Percentiles rank a stretch among this genome's conserved stretches.
Evolutionary conservation across 805 yeast genomes (phyloP).

Genomic region (Kuraishia piskuri): DNA sequence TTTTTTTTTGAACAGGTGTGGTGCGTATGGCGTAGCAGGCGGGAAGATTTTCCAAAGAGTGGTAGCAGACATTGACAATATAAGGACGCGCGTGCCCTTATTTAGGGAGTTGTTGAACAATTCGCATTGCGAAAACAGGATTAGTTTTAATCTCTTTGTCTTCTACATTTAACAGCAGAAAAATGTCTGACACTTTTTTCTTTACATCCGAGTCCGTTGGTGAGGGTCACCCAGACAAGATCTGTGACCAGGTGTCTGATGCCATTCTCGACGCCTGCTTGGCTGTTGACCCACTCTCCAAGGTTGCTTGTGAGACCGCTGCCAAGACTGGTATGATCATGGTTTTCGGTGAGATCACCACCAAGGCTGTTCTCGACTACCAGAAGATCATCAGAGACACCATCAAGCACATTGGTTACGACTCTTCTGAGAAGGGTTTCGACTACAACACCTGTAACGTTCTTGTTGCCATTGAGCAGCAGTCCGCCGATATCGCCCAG

Average conservation of each 20-base stretch:
- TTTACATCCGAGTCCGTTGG: conserved; percentile 87
- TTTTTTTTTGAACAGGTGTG: neutral
- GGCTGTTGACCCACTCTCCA: conserved; percentile 90
- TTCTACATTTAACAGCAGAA: neutral
- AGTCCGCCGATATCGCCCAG: conserved; percentile 98
- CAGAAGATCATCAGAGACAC: conserved; percentile 98
- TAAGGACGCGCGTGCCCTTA: neutral
- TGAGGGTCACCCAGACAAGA: conserved; percentile 93
- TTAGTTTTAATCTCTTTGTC: neutral
- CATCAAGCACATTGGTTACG: conserved; percentile 97
- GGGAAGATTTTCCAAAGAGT: neutral
- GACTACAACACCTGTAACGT: conserved; percentile 99
- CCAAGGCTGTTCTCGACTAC: conserved; percentile 91
- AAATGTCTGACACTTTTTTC: conserved; percentile 35
- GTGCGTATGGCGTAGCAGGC: neutral
- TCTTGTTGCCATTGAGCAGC: conserved; percentile 98
- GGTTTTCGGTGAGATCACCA: conserved; percentile 99
- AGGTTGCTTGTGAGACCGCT: conserved; percentile 99
- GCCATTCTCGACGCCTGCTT: conserved; percentile 98
- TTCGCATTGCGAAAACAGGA: neutral
- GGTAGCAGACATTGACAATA: neutral
- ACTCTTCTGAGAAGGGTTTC: conserved; percentile 90
- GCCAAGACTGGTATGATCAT: conserved; percentile 98
- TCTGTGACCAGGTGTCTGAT: conserved; percentile 98
- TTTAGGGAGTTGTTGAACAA: neutral